Conservation (phyloP, 75 land plant species). For the Larix kaempferi region DNA sequence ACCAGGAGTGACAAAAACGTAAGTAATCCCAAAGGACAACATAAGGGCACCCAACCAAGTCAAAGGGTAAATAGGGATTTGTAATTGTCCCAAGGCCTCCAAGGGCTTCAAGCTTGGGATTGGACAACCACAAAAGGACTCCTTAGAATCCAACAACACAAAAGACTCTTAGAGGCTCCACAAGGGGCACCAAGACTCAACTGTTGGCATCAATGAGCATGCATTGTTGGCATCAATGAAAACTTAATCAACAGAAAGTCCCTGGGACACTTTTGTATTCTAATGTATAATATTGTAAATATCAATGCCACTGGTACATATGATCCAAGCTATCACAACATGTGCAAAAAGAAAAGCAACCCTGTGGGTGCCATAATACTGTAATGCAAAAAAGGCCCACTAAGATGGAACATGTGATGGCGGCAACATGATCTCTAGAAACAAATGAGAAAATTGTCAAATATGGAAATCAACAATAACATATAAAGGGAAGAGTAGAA, state of each 20-base stretch:
- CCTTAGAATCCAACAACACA: too few species aligned
- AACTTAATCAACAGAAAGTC: conserved; percentile 69
- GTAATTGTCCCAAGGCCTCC: too few species aligned
- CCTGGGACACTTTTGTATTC: conserved; percentile 56
- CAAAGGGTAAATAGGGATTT: too few species aligned
- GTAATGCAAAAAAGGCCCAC: conserved; percentile 71
- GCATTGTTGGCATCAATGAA: too few species aligned
- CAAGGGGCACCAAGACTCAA: conserved; percentile 75
- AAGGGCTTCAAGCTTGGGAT: too few species aligned
- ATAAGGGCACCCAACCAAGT: too few species aligned
- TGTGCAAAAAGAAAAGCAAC: conserved; percentile 82
- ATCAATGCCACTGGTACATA: conserved; percentile 56
- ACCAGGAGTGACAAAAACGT: too few species aligned
- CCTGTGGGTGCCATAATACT: conserved; percentile 73
- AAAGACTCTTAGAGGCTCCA: too few species aligned
- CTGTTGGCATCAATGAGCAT: too few species aligned
- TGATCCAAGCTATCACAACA: conserved; percentile 63
- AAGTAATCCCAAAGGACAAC: too few species aligned
- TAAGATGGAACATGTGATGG: conserved; percentile 55
- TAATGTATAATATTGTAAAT: conserved; percentile 64
- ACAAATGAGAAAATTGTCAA: neutral
- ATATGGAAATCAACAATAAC: neutral
- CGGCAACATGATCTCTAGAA: conserved; percentile 40
- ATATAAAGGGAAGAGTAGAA: neutral
- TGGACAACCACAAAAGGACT: too few species aligned